Evolutionary conservation across 2,329 filamentous ascomycete genomes (phyloP).

Genomic region (Fonsecaea erecta): DNA sequence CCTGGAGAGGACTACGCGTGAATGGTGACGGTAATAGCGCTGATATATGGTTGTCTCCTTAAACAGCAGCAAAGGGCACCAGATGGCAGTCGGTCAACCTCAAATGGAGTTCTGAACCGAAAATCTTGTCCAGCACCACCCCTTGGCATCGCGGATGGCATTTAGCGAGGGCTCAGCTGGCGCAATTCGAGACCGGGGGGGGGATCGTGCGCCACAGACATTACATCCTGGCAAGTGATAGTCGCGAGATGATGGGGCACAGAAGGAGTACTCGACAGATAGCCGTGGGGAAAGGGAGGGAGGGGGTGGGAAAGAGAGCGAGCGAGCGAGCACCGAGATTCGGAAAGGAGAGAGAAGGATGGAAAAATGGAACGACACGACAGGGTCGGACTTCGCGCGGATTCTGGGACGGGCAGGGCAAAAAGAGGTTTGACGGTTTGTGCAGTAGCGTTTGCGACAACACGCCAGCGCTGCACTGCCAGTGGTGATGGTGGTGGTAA

Average conservation of each 20-base stretch:
- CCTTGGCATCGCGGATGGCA: conserved; percentile 18
- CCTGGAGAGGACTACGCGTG: background rate
- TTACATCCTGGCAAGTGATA: conserved; percentile 10
- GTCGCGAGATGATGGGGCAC: conserved; percentile 1
- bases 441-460: conserved; percentile 17
- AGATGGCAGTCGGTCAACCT: background rate
- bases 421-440: conserved; percentile 17
- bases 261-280: background rate
- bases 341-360: conserved; percentile 15
- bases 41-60: background rate
- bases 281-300: conserved; percentile 1
- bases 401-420: conserved; percentile 3
- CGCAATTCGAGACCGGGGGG: conserved; percentile 16
- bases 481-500: background rate
- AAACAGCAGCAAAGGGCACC: background rate
- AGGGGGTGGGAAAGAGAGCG: conserved; percentile 2
- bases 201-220: conserved; percentile 18
- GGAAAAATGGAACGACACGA: conserved; percentile 8
- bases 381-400: conserved; percentile 12
- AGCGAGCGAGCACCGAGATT: conserved; percentile 30
- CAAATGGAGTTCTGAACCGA: conserved; percentile 1
- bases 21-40: background rate
- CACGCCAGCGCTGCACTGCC: too few species aligned
- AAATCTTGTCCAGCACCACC: conserved; percentile 10
- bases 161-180: conserved; percentile 18